Percentiles rank a stretch among this genome's conserved stretches.
Conservation (phyloP, 139 green algal species). For the Mesostigma viride region DNA sequence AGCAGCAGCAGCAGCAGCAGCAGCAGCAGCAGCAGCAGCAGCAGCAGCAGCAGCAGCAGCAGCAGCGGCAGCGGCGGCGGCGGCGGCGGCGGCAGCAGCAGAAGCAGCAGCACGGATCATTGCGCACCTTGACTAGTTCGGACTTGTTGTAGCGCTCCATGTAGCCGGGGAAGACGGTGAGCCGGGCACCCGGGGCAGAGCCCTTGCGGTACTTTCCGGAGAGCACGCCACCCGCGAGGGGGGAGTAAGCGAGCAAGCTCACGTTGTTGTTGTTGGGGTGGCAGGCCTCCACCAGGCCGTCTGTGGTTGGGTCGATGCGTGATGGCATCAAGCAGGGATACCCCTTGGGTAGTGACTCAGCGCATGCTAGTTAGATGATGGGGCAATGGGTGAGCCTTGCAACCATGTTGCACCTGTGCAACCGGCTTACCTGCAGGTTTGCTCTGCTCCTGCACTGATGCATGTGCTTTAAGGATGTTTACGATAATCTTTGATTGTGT, state of each 20-base stretch:
- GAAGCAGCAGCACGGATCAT: no score
- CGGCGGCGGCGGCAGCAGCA: background rate
- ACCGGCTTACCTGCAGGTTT: no score
- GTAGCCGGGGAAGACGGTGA: slow-evolving; percentile 63
- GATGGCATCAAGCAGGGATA: no score
- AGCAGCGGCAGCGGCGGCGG: background rate
- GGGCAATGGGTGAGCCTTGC: no score
- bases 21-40: slow-evolving; percentile 9
- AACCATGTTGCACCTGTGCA: no score
- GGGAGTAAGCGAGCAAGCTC: slow-evolving; percentile 70
- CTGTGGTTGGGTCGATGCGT: no score
- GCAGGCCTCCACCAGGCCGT: background rate
- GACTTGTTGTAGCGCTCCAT: slow-evolving; percentile 22
- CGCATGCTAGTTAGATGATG: no score
- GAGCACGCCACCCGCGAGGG: slow-evolving; percentile 49
- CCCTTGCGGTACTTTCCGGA: slow-evolving; percentile 50
- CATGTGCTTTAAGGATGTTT: no score
- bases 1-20: slow-evolving; percentile 11
- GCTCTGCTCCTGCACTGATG: no score
- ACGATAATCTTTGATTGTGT: no score
- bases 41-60: slow-evolving; percentile 8
- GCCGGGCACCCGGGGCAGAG: slow-evolving; percentile 21
- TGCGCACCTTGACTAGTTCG: no score
- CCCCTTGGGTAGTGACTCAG: no score
- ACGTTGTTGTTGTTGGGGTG: slow-evolving; percentile 49